Base-by-base conservation (phyloP, 257 asterid species). In the Scutellaria minor region DNA sequence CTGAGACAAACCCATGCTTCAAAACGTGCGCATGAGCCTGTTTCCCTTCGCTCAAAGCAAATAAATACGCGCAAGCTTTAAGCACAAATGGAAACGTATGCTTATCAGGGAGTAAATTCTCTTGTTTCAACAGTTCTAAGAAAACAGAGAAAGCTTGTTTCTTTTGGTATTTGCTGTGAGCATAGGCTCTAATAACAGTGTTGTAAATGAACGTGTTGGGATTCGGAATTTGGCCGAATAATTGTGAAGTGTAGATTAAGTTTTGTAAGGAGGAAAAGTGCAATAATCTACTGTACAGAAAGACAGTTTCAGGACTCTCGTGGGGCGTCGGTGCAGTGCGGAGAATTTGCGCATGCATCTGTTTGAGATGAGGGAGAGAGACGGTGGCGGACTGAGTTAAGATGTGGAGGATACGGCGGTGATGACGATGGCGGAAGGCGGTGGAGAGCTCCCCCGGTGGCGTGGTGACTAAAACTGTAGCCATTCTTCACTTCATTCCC, bases 31-130 rank as follows among this genome's bases (percentile, higher is more conserved):
- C 89, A 67, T 89, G 96, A 8, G 82, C 73, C 71, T 92, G 96
- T 73, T 76, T 67, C 14, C 96, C 97, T 82, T 92, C 90, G 44
- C 54, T 66, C 44, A 81, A 54, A 14, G 87, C 85, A 79, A 88
- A 92, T 44, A 85, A 65, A 77, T 85, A 86, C 47, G 86, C 92
- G 66, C 96, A 88, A 13, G 94, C 87, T 53, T 89, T 92, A 0
- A 89, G 83, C 72, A 89, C 93, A 70, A 92, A 89, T 0, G 96
- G 88, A 66, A 83, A 88, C 2, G 97, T 86, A 27, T 88, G 91
- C 66, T 92, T 89, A 71, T 92, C 97, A n/a, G 96, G 96, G 31
- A 56, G 51, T 44, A 84, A 74, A 66, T 9, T 15, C 65, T 55
- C 86, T 51, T 52, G 79, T 20, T 61, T 45, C 14, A 89, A 65